Base-by-base conservation (phyloP, 2,329 filamentous ascomycete species). In the Pseudocercospora crystallina region DNA sequence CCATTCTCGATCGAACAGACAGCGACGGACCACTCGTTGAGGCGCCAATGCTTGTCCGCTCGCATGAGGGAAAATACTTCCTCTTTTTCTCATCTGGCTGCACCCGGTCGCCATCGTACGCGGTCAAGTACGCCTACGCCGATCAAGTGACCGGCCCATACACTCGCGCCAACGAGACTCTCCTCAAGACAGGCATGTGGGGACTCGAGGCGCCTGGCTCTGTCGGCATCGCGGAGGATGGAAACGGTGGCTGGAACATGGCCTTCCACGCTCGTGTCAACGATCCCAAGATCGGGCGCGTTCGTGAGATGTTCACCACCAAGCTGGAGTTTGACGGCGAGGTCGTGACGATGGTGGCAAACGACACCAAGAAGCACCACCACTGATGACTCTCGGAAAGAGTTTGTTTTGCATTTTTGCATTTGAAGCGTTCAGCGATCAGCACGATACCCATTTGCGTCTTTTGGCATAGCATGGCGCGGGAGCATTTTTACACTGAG, bases 11-110 rank as follows among this genome's bases (percentile, higher is more conserved):
- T 51, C 64, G 63, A 44, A 60, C 26, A 31, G 44, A 31, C 1
- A 43, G 42, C 5, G 67, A 70, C 36, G 68, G 68, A 0, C 68
- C 68, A 1, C 59, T 70, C 3, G 61, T 70, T 39, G 68, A 70
- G 58, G 68, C 67, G 3, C 68, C 68, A 2, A 56, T 53, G 11
- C 56, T 70, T 15, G 44, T 64, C 8, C 56, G 59, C 37, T 62
- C 61, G 2, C 26, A 43, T 12, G 61, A 63, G 4, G 65, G 64
- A 12, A 50, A 57, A 15, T 70, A 69, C 57, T 68, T 70, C 52
- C 60, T 70, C 14, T 70, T 70, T 62, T 70, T 64, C 61, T 64
- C 60, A 5, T 65, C 63, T 10, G 67, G 66, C 1, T 70, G 68
- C 54, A 69, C 65, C 3, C 57, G 62, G 13, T 45, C 51, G 8